Base-by-base conservation (phyloP, 2,329 filamentous ascomycete species). In the Apiospora phragmitis region DNA sequence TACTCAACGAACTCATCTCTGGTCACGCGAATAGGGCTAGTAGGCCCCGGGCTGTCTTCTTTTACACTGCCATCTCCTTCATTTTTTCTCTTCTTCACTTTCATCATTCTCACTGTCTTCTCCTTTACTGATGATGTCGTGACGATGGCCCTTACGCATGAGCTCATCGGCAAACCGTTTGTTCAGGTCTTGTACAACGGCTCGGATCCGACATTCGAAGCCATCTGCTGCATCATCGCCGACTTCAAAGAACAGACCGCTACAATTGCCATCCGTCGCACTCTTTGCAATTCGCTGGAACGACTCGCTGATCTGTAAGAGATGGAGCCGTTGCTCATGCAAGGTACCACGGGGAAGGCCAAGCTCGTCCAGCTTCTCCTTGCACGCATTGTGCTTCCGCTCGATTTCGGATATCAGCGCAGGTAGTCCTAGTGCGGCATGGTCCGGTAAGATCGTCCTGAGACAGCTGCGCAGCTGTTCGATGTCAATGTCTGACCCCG, bases 381-480 rank as follows among this genome's bases (percentile, higher is more conserved):
- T 35, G 68, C 77, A 80, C 12, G 74, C 70, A 0, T 66, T 24
- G 35, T 77, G 75, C 35, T 74, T 76, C 4, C 66, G 35, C 29
- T 80, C 75, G 2, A 81, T 78, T 65, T 80, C 79, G 1, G 70
- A 35, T 3, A 81, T 71, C 38, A 82, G 68, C 12, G 74, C 72
- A 0, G 79, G 79, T 3, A 82, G 76, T 32, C 80, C 75, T 8
- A 72, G 29, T 0, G 78, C 71, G 21, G 81, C 80, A 32, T 81
- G 79, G 1, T 75, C 70, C 18, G 76, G 76, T 0, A 76, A 67
- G 1, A 71, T 67, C 26, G 74, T 71, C 42, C 75, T 75, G 4
- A 81, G 75, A 24, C 79, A 75, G 12, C 45, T 42, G 55, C 72
- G 71, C 67, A 79, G 51, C 65, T 73, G 32, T 68, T 66, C 38